Conservation (phyloP, 1,139 yeast genomes). For the Hanseniaspora uvarum region DNA sequence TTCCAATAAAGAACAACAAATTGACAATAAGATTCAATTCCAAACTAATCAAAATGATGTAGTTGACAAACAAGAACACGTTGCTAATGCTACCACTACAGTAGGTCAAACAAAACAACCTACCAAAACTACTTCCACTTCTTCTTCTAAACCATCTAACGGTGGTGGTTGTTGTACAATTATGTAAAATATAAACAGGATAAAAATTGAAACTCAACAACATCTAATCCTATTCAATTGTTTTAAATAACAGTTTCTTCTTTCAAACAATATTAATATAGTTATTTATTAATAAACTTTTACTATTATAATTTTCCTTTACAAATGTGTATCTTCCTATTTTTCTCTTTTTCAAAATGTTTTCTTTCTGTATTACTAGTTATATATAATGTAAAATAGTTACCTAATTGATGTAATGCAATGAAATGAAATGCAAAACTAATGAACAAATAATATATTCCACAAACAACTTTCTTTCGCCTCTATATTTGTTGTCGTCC, state of each 20-base stretch:
- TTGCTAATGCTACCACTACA: not conserved
- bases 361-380: not conserved
- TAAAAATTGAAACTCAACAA: not conserved
- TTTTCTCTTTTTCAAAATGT: not conserved
- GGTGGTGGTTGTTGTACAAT: constrained; percentile 30
- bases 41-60: not conserved
- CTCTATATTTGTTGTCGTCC: constrained; percentile 17
- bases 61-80: constrained; percentile 17
- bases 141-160: constrained; percentile 19
- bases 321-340: not conserved
- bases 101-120: not conserved
- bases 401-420: constrained; percentile 87
- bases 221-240: not conserved
- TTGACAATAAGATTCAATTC: not conserved
- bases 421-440: constrained; percentile 76
- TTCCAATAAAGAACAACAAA: not conserved
- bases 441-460: constrained; percentile 83
- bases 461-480: constrained; percentile 77
- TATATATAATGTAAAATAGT: not conserved
- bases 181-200: constrained; percentile 14
- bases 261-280: not conserved
- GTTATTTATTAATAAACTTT: too few relatives aligned
- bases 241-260: not conserved
- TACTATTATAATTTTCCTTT: not conserved
- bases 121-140: constrained; percentile 17